Evolutionary conservation across 345 rosid genomes (phyloP).

Genomic region (Citrus glauca): DNA sequence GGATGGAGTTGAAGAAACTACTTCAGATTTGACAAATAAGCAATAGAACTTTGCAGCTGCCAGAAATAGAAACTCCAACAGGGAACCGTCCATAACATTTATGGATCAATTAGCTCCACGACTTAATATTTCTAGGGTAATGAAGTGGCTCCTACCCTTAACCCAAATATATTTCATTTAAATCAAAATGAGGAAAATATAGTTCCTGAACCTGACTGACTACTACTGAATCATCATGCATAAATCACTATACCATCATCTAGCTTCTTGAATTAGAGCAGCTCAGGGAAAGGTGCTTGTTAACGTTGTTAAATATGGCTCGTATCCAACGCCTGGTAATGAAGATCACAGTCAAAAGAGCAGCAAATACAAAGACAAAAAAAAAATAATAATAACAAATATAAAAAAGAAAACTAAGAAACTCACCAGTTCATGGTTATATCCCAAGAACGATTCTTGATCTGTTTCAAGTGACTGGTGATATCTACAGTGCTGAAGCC

Average conservation of each 20-base stretch:
- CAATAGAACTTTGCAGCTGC: not conserved
- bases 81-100: not conserved
- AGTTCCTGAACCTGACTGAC: not conserved
- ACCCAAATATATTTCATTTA: not conserved
- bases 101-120: not conserved
- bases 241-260: not conserved
- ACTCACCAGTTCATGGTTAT: constrained; percentile 30
- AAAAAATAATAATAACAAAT: not conserved
- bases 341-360: constrained; percentile 1
- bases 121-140: not conserved
- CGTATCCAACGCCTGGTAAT: constrained; percentile 34
- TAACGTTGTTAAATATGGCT: constrained; percentile 21
- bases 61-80: not conserved
- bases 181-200: not conserved
- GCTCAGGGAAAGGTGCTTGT: not conserved
- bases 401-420: not conserved
- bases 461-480: constrained; percentile 22
- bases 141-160: not conserved
- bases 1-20: not conserved
- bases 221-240: not conserved
- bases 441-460: constrained; percentile 22
- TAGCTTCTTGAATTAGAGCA: not conserved
- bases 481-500: constrained; percentile 28
- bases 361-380: not conserved
- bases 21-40: not conserved